phyloP scores from a whole-genome alignment of 805 yeast species.

The Kodamaea kaohsiungensis region DNA sequence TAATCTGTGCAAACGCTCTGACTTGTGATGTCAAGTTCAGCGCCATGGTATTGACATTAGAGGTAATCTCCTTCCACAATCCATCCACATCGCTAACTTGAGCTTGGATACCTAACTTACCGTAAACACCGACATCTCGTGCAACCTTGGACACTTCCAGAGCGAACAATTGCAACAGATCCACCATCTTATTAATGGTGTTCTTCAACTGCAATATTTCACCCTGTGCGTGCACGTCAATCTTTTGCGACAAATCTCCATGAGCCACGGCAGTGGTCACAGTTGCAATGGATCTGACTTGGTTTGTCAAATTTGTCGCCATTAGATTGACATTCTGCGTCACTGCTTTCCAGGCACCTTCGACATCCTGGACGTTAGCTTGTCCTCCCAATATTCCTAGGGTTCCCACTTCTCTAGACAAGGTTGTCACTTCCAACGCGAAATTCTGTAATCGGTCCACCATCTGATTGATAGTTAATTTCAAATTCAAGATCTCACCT shows the following conservation, averaged over 20 bases:
- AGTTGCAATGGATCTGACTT: conserved; percentile 85
- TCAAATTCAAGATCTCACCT: conserved; percentile 53
- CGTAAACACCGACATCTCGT: conserved; percentile 90
- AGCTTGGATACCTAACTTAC: conserved; percentile 90
- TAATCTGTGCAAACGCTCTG: conserved; percentile 89
- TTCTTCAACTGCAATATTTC: conserved; percentile 82
- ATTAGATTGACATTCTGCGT: conserved; percentile 48
- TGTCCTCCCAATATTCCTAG: conserved; percentile 51
- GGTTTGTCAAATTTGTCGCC: conserved; percentile 60
- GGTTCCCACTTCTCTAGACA: conserved; percentile 50
- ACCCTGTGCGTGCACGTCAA: conserved; percentile 88
- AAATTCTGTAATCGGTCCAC: conserved; percentile 52
- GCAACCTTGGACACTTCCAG: conserved; percentile 89
- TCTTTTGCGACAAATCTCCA: conserved; percentile 83
- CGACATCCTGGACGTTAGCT: conserved; percentile 52
- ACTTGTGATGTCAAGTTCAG: conserved; percentile 91
- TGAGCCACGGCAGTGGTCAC: conserved; percentile 92
- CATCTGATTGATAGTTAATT: conserved; percentile 50
- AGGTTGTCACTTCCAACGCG: conserved; percentile 47
- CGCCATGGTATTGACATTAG: conserved; percentile 92
- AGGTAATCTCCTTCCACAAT: conserved; percentile 87
- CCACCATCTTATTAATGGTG: conserved; percentile 92
- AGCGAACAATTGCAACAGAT: conserved; percentile 82
- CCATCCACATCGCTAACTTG: conserved; percentile 91
- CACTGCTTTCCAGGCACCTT: conserved; percentile 53